Percentiles rank a stretch among this genome's conserved stretches.
phyloP scores from a whole-genome alignment of 352 stramenopile genomes.

The Phytophthora podocarpi region DNA sequence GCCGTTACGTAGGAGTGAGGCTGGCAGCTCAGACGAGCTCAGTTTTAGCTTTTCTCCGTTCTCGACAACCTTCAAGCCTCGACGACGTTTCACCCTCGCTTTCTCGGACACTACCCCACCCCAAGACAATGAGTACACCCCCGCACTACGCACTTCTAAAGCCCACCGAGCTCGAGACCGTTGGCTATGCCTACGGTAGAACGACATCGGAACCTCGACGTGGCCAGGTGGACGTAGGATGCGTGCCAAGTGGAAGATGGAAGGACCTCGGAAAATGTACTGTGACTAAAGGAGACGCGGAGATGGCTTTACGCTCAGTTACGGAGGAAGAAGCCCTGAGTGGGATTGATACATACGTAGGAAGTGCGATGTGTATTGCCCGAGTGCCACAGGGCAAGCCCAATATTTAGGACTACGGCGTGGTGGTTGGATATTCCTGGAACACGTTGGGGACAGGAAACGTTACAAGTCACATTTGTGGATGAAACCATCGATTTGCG shows the following conservation, averaged over 20 bases:
- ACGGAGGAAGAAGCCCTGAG: conserved; percentile 13
- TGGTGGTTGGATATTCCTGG: conserved; percentile 6
- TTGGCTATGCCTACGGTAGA: conserved; percentile 3
- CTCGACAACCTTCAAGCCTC: not conserved
- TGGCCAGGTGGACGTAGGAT: too few species aligned
- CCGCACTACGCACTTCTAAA: too few species aligned
- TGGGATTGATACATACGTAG: conserved; percentile 13
- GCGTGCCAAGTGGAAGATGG: conserved; percentile 2
- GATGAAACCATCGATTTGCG: not conserved
- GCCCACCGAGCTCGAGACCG: too few species aligned
- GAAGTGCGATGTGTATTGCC: conserved; percentile 1
- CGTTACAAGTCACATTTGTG: conserved; percentile 11
- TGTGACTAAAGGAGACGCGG: not conserved
- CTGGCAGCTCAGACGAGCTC: not conserved
- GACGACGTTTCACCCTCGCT: not conserved
- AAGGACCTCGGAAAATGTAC: not conserved
- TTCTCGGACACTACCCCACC: not conserved
- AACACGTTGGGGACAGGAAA: too few species aligned
- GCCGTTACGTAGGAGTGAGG: not conserved
- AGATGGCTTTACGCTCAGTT: not conserved
- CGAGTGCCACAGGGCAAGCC: conserved; percentile 1
- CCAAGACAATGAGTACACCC: too few species aligned
- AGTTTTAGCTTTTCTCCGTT: not conserved
- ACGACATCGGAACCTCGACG: not conserved
- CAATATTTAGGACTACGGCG: conserved; percentile 18